Base-by-base conservation (phyloP, 2,329 filamentous ascomycete genomes). In the Talaromyces funiculosus region DNA sequence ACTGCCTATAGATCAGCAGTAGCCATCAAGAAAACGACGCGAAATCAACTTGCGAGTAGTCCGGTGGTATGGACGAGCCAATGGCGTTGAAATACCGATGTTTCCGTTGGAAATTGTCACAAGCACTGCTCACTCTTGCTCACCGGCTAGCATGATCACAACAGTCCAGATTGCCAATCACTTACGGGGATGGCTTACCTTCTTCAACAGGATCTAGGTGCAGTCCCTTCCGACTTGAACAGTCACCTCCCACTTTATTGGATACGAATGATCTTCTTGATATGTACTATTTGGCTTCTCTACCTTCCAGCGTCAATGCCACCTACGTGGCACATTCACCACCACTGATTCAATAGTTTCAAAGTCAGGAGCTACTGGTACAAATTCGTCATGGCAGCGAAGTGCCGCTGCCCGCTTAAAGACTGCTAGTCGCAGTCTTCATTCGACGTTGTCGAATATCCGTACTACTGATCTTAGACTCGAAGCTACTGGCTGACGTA, bases 381-480 rank as follows among this genome's bases (percentile, higher is more conserved):
- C 31, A 29, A 29, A 51, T 42, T 29, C 6, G 45, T 40, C 22
- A 8, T 42, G 29, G 51, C 51, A 33, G 24, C 29, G 31, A 42
- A 26, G 38, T 49, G 54, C 22, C 45, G 38, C 49, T 16, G 51
- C 56, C 53, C 33, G 55, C 45, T 54, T 38, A 55, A 43, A 62
- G 60, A 49, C 24, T 59, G 31, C 62, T 69, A 64, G 71, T 73
- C 31, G 74, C 70, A 61, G 70, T 64, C 59, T 77, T 70, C 73
- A 73, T 75, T 61, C 70, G 72, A 29, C 80, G 80, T 63, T 82
- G 81, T 65, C 88, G 81, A 66, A 96, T 96, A 61, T 89, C 89
- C 0, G 92, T 95, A 75, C 92, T 97, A 79, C 92, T 96, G 67
- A 97, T 90, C 77, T 97, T 97, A 63, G 84, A 83, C 26, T 87